These are phyloP conservation scores for Lepidium sativum DNA, from an alignment of 345 rosid species.

Conservation along the genomic window DNA sequence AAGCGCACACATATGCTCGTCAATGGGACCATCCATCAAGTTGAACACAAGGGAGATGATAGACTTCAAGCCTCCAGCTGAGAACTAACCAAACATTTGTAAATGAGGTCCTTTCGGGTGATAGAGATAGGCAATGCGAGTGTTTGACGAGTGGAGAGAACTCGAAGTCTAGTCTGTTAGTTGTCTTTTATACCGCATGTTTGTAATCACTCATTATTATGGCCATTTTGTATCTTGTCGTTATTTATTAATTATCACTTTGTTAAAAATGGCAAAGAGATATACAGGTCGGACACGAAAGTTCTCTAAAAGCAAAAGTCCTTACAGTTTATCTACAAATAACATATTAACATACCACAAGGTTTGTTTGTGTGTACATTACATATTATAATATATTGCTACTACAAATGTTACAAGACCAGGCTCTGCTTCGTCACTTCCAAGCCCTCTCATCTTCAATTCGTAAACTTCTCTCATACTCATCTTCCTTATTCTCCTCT, in stretches of 20 bases:
- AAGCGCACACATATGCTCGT: slow-evolving; percentile 80
- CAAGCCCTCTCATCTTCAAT: slow-evolving; percentile 83
- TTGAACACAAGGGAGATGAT: slow-evolving; percentile 85
- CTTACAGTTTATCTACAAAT: neutral
- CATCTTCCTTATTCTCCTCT: no score
- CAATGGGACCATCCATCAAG: slow-evolving; percentile 96
- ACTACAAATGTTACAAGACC: slow-evolving; percentile 33
- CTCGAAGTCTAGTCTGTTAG: slow-evolving; percentile 4
- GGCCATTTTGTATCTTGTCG: neutral
- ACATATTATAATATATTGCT: no score
- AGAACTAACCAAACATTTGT: slow-evolving; percentile 15
- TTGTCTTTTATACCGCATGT: slow-evolving; percentile 1
- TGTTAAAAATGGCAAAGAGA: neutral
- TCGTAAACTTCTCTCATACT: slow-evolving; percentile 59
- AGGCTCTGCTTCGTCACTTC: slow-evolving; percentile 72
- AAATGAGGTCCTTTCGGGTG: slow-evolving; percentile 2
- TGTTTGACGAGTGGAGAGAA: neutral
- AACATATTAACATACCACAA: slow-evolving; percentile 9
- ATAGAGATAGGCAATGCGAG: slow-evolving; percentile 7
- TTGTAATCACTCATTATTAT: neutral
- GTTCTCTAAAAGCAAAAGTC: neutral
- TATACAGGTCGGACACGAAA: neutral
- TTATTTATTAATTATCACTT: neutral
- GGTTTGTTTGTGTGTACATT: neutral
- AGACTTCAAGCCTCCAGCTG: slow-evolving; percentile 58